A percentile compares a stretch with the other conserved stretches of the same genome.
phyloP scores from a whole-genome alignment of 306 rosid species.

The Medicago lupulina region DNA sequence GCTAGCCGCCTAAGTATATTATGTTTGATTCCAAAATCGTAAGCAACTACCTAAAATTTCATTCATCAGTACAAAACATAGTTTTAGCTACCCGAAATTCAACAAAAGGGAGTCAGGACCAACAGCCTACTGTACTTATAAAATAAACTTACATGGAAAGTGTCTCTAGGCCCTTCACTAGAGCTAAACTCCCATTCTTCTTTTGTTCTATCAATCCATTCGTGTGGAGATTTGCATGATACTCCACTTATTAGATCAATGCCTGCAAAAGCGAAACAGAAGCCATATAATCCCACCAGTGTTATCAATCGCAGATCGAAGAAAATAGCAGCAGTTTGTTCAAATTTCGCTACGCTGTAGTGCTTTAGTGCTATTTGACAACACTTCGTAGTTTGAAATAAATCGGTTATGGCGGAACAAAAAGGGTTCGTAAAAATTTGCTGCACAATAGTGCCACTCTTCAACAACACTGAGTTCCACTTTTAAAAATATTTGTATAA shows the following conservation, averaged over 20 bases:
- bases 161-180: constrained; percentile 45
- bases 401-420: too few species aligned
- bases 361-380: too few species aligned
- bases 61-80: constrained; percentile 26
- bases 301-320: too few species aligned
- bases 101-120: neutral
- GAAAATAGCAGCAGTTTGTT: too few species aligned
- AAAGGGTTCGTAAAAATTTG: too few species aligned
- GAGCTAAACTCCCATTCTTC: constrained; percentile 72
- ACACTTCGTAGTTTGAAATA: too few species aligned
- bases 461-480: neutral
- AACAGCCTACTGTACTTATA: neutral
- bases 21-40: constrained; percentile 95
- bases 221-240: constrained; percentile 79
- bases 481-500: constrained; percentile 13
- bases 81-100: constrained; percentile 20
- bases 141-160: constrained; percentile 64
- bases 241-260: constrained; percentile 94
- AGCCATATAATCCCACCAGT: constrained; percentile 4
- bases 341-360: too few species aligned
- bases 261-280: constrained; percentile 57
- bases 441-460: too few species aligned
- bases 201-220: constrained; percentile 78
- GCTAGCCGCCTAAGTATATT: constrained; percentile 91
- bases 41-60: constrained; percentile 78